Evolutionary conservation across 768 basidiomycete species (phyloP).

Genomic region (Boletus huronensis): DNA sequence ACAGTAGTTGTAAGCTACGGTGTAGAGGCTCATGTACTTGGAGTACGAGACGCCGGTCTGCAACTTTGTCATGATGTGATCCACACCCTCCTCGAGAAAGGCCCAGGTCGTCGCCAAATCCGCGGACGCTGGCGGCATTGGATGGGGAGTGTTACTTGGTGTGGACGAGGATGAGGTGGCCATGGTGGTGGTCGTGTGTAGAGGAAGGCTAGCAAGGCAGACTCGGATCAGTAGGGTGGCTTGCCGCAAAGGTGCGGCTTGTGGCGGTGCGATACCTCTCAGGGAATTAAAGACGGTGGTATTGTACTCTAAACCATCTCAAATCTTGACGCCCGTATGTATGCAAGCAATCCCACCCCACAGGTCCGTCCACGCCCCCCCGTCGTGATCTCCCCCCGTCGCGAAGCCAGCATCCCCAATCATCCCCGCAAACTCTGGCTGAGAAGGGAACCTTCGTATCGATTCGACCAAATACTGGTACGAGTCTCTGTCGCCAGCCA

Average conservation of each 20-base stretch:
- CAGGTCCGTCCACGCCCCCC: constrained; percentile 80
- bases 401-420: constrained; percentile 81
- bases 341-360: constrained; percentile 89
- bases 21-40: constrained; percentile 86
- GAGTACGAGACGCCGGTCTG: constrained; percentile 87
- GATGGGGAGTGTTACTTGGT: constrained; percentile 32
- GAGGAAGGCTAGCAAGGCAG: constrained; percentile 4
- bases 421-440: constrained; percentile 86
- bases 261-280: constrained; percentile 19
- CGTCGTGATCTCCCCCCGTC: constrained; percentile 67
- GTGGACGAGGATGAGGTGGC: constrained; percentile 30
- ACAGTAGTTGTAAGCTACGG: constrained; percentile 97
- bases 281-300: neutral
- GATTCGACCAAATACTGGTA: constrained; percentile 99
- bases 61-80: constrained; percentile 90
- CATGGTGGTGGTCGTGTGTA: constrained; percentile 33
- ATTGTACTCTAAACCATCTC: constrained; percentile 18
- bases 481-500: constrained; percentile 91
- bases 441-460: constrained; percentile 89
- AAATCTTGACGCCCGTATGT: constrained; percentile 80
- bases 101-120: constrained; percentile 86
- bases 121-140: constrained; percentile 63
- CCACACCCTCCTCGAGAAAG: constrained; percentile 80
- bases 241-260: constrained; percentile 25
- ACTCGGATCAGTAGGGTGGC: constrained; percentile 12